phyloP scores from a whole-genome alignment of 192 early-diverging fungal genomes.

The Glomus cerebriforme region DNA sequence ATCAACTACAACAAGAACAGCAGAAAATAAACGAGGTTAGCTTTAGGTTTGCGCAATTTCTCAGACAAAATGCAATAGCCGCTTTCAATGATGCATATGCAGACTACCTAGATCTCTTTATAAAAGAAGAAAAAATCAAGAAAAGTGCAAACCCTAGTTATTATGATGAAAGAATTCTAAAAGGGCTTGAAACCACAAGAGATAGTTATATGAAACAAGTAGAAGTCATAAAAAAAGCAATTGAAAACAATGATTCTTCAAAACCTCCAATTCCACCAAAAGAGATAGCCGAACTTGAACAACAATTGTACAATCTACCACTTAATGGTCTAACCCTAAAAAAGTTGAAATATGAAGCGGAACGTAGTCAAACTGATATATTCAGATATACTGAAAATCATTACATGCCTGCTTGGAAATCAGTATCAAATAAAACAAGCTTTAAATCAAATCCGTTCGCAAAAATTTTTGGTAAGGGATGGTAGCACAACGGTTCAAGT shows the following conservation, averaged over 20 bases:
- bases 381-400: no score
- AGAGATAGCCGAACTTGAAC: slow-evolving; percentile 17
- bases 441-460: no score
- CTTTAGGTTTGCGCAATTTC: slow-evolving; percentile 33
- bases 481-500: no score
- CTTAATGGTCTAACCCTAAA: slow-evolving; percentile 34
- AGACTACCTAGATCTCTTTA: slow-evolving; percentile 31
- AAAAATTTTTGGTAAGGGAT: no score
- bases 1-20: slow-evolving; percentile 32
- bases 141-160: slow-evolving; percentile 7
- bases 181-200: slow-evolving; percentile 20
- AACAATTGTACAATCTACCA: slow-evolving; percentile 30
- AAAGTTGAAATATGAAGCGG: slow-evolving; percentile 23
- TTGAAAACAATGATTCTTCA: slow-evolving; percentile 19
- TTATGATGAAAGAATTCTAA: slow-evolving; percentile 27
- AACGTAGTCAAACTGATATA: slow-evolving; percentile 4
- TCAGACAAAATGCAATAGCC: slow-evolving; percentile 37
- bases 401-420: no score
- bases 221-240: slow-evolving; percentile 34
- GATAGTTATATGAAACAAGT: slow-evolving; percentile 17
- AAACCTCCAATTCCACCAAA: slow-evolving; percentile 10
- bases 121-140: slow-evolving; percentile 34
- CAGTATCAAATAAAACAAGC: no score
- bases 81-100: slow-evolving; percentile 33
- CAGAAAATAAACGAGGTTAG: slow-evolving; percentile 24